Base-by-base conservation (phyloP, 768 basidiomycete species). In the Boletus speciosus region DNA sequence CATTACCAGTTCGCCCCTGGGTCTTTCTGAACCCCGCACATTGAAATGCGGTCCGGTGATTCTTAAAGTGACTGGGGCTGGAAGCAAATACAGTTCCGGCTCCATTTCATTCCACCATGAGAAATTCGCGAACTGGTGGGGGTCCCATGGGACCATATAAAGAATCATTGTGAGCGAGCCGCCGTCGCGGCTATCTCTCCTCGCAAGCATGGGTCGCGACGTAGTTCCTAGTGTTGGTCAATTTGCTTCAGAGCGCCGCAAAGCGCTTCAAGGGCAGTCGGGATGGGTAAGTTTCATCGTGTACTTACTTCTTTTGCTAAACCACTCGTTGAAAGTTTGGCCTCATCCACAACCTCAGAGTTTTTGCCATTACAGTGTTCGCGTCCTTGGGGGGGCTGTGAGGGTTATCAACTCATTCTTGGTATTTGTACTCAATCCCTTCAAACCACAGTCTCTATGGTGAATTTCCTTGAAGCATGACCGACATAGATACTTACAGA, bases 351-450 rank as follows among this genome's bases (percentile, higher is more conserved):
- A 92, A 92, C 66, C 75, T 80, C 43, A 78, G 75, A 59, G 73
- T 87, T 27, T 83, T 90, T 53, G 73, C 78, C 27, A 82, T 89
- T 49, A 82, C 89, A 14, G 78, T 88, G 19, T 92, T 90, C 62
- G 89, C 88, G 3, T 89, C 87, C 14, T 74, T 90, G 21, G 90
- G 90, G 66, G 88, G 88, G 62, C 69, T 92, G 78, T 84, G 73
- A 62, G 85, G 76, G 21, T 15, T 19, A 34, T 25, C 47, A 19
- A 6, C 31, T 46, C n/a, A 15, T 40, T 14, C 23, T 50, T 29
- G 14, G 15, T 43, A 1, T 11, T 14, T n/a, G 35, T 34, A 34
- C 47, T 61, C 14, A 64, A 47, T 45, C 25, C 25, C 4, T 31
- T 36, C 23, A 15, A 34, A 44, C n/a, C 59, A 27, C 69, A 89